Evolutionary conservation across 139 green algal species (phyloP), one percentile per base, ranked within the genome.

Genomic region (Picochlorum sp.): DNA sequence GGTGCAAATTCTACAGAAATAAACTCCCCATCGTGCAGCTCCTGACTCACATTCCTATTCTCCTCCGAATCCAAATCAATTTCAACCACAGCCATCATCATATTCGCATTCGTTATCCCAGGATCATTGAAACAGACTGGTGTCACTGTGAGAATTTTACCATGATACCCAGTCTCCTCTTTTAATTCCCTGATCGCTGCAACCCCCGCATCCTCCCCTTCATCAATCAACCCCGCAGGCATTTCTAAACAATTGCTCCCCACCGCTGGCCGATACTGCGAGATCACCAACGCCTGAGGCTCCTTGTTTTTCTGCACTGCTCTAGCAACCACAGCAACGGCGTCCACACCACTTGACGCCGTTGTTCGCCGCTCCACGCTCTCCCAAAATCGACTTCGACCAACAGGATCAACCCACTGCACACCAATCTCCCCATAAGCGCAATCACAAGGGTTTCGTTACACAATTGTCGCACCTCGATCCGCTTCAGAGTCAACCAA

Each of bases 91-190:
- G 52, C 81, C 32, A 81, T 62, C 37, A 76, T 71, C 66, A 84
- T 82, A 62, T 81, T 83, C 30, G 74, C 70, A 59, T 74, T 76
- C 14, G 65, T 81, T 50, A 88, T 68, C 9, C 81, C 81, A 6
- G 81, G 84, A 62, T 85, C 76, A 63, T 60, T 79, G 38, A 30
- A 76, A 15, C 64, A 69, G 1, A 77, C 49, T 4, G 71, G 57
- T 1, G 70, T 82, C 24, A 70, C 58, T 6, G 64, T 61, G 2
- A 65, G 41, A 3, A 83, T 45, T 3, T 10, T n/a, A 1, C 79
- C 79, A 6, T 55, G 68, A 62, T 81, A 87, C n/a, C 83, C 81
- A 24, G 81, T 88, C 52, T 91, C 81, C 52, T 91, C 84, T 14
- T 67, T 73, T 7, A 89, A 72, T 58, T 91, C 84, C 13, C 84